Percentiles rank a stretch among this genome's conserved stretches.
phyloP scores from a whole-genome alignment of 1,139 yeast genomes.

The Taphrina communis region DNA sequence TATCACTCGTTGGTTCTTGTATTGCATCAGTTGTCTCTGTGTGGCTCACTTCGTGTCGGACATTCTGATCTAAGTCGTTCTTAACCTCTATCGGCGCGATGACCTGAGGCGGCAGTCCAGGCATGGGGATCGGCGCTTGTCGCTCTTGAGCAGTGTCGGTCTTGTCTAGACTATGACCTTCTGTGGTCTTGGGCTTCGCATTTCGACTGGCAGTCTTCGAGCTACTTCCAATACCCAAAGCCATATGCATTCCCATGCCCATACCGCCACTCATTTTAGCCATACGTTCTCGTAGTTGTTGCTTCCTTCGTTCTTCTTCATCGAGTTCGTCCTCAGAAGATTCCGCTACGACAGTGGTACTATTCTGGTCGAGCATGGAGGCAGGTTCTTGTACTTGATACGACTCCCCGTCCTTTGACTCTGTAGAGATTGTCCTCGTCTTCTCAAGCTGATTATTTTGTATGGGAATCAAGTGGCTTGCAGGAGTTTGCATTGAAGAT shows the following conservation, averaged over 20 bases:
- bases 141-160: slow-evolving; percentile 44
- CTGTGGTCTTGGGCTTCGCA: slow-evolving; percentile 51
- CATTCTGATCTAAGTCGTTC: background rate
- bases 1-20: background rate
- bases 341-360: background rate
- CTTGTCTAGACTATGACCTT: slow-evolving; percentile 48
- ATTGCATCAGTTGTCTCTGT: background rate
- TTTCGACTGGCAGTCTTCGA: background rate
- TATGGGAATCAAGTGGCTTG: background rate
- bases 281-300: slow-evolving; percentile 88
- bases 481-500: background rate
- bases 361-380: background rate
- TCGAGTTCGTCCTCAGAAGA: slow-evolving; percentile 59
- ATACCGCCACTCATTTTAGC: slow-evolving; percentile 93
- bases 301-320: slow-evolving; percentile 78
- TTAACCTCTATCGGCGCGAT: slow-evolving; percentile 23
- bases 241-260: slow-evolving; percentile 67
- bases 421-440: background rate
- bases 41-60: background rate
- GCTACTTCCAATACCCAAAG: slow-evolving; percentile 48
- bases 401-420: background rate
- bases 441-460: background rate
- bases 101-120: slow-evolving; percentile 49
- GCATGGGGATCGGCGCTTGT: slow-evolving; percentile 58
- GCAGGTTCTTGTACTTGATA: background rate